A percentile compares a stretch with the other conserved stretches of the same genome.
phyloP scores from a whole-genome alignment of 495 filamentous ascomycete genomes.

The Xylaria castorea region DNA sequence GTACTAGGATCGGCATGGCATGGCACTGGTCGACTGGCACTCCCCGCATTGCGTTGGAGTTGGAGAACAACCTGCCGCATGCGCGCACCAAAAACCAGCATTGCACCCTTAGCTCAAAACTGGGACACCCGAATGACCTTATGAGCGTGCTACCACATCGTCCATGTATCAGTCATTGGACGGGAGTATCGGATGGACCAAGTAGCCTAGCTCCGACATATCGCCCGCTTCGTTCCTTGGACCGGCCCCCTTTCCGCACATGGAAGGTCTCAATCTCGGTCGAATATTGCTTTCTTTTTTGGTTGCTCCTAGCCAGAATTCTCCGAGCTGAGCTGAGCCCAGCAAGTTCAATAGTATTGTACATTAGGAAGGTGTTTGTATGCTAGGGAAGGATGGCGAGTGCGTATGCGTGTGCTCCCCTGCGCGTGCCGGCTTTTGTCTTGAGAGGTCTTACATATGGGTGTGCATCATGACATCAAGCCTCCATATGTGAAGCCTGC shows the following conservation, averaged over 20 bases:
- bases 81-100: neutral
- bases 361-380: neutral
- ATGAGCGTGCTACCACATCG: conserved; percentile 14
- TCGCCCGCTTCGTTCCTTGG: neutral
- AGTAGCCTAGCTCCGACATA: neutral
- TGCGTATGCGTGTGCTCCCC: neutral
- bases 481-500: conserved; percentile 9
- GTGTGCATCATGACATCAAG: conserved; percentile 27
- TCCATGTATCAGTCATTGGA: neutral
- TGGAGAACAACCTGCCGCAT: conserved; percentile 24
- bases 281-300: neutral
- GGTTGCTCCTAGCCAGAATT: neutral
- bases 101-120: neutral
- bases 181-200: neutral
- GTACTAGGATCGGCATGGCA: conserved; percentile 3
- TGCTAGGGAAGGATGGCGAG: neutral
- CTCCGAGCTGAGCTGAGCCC: neutral
- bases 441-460: conserved; percentile 4
- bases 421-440: conserved; percentile 20
- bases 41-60: conserved; percentile 19
- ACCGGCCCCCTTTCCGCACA: conserved; percentile 1
- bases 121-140: conserved; percentile 22
- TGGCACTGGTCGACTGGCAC: neutral
- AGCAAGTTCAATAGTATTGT: neutral
- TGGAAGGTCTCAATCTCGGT: conserved; percentile 17